phyloP scores from a whole-genome alignment of 495 filamentous ascomycete genomes.

The Hypoxylon fragiforme region DNA sequence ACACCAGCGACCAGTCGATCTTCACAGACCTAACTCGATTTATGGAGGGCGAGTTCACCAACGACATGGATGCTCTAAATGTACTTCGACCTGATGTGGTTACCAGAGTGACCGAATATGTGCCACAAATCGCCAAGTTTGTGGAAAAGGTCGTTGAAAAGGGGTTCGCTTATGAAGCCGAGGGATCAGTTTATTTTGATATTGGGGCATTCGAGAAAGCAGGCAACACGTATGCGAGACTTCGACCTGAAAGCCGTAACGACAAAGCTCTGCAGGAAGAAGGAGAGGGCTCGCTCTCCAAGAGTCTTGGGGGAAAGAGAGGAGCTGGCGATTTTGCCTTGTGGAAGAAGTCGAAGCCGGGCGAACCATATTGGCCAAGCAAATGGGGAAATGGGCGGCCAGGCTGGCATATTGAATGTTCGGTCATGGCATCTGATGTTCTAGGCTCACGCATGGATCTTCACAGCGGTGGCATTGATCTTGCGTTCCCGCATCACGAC shows the following conservation, averaged over 20 bases:
- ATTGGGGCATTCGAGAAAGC: conserved; percentile 82
- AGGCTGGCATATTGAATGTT: conserved; percentile 99
- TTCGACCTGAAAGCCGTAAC: conserved; percentile 85
- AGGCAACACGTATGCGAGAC: conserved; percentile 80
- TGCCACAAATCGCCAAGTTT: conserved; percentile 70
- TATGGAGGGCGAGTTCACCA: conserved; percentile 80
- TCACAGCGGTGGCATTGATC: conserved; percentile 90
- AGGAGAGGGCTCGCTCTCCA: conserved; percentile 83
- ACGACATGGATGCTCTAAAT: conserved; percentile 85
- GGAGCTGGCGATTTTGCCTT: conserved; percentile 84
- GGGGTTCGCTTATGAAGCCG: conserved; percentile 81
- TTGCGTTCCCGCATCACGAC: conserved; percentile 95
- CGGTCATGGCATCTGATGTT: conserved; percentile 88
- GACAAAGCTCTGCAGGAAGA: conserved; percentile 83
- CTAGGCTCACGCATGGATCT: conserved; percentile 86
- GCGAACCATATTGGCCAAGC: conserved; percentile 88
- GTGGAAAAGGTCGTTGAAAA: conserved; percentile 81
- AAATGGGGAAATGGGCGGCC: conserved; percentile 87
- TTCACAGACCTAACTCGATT: conserved; percentile 78
- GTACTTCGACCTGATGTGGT: conserved; percentile 79
- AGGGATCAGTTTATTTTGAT: conserved; percentile 94
- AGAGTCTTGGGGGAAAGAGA: conserved; percentile 67
- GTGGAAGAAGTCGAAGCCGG: conserved; percentile 91
- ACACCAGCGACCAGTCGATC: conserved; percentile 69
- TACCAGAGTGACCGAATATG: conserved; percentile 89